phyloP scores from a whole-genome alignment of 2,329 filamentous ascomycete genomes.

The Fusarium neocosmosporiellum region DNA sequence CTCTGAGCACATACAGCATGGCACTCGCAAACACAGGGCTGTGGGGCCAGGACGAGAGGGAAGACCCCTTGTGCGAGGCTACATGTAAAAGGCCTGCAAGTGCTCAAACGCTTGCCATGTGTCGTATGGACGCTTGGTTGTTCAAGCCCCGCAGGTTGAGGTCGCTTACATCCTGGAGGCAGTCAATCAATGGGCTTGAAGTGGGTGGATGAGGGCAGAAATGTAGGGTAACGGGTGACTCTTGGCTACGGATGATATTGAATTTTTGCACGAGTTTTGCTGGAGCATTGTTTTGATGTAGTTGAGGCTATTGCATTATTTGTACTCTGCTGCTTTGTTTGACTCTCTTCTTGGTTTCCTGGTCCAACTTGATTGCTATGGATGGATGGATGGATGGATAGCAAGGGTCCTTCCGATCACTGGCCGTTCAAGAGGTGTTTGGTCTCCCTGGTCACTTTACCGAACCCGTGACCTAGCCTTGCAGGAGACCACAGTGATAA shows the following conservation, averaged over 20 bases:
- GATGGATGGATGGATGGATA: neutral
- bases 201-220: slow-evolving; percentile 1
- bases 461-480: neutral
- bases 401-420: neutral
- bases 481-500: neutral
- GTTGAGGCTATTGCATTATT: neutral
- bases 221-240: neutral
- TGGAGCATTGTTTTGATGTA: neutral
- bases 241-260: neutral
- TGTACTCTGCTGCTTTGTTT: neutral
- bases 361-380: neutral
- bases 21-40: slow-evolving; percentile 16
- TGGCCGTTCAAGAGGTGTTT: neutral
- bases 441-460: neutral
- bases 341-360: neutral
- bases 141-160: slow-evolving; percentile 20
- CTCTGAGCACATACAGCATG: neutral
- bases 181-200: slow-evolving; percentile 2
- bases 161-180: slow-evolving; percentile 5
- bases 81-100: slow-evolving; percentile 22
- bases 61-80: slow-evolving; percentile 29
- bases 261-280: neutral
- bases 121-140: slow-evolving; percentile 24
- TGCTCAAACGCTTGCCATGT: slow-evolving; percentile 29
- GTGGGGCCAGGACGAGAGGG: slow-evolving; percentile 6